Evolutionary conservation across 257 asterid species (phyloP).

Genomic region (Solanum megistacrolobum): DNA sequence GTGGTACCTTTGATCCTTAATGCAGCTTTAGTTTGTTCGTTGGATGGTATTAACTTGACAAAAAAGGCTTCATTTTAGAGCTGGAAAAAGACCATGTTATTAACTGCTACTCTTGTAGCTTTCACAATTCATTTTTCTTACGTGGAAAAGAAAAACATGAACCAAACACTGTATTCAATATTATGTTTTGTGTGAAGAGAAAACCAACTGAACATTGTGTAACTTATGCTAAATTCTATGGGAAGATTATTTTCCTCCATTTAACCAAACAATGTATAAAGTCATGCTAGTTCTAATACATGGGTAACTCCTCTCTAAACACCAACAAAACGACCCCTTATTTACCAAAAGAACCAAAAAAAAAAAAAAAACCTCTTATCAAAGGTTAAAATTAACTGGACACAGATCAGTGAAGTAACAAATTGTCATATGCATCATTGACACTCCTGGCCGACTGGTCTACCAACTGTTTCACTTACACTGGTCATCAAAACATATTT

Average conservation of each 20-base stretch:
- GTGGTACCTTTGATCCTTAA: not conserved
- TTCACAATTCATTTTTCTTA: not conserved
- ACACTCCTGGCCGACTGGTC: not conserved
- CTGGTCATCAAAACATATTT: not conserved
- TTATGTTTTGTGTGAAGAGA: not conserved
- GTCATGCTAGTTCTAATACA: not conserved
- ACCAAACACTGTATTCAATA: not conserved
- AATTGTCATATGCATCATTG: not conserved
- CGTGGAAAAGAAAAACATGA: not conserved
- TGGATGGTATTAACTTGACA: not conserved
- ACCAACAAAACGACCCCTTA: not conserved
- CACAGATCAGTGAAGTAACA: not conserved
- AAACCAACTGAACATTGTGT: not conserved
- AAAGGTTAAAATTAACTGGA: no score
- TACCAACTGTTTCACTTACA: not conserved
- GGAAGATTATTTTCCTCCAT: not conserved
- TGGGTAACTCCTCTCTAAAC: not conserved
- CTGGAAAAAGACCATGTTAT: not conserved
- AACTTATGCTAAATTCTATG: not conserved
- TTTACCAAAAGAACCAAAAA: not conserved
- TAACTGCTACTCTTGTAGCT: not conserved
- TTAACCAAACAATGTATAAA: not conserved
- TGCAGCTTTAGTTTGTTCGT: not conserved
- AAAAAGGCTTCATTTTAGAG: not conserved
- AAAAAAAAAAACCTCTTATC: not conserved